These are phyloP conservation scores for Ziziphus jujuba DNA, from an alignment of 306 rosid species.

Conservation along the genomic window DNA sequence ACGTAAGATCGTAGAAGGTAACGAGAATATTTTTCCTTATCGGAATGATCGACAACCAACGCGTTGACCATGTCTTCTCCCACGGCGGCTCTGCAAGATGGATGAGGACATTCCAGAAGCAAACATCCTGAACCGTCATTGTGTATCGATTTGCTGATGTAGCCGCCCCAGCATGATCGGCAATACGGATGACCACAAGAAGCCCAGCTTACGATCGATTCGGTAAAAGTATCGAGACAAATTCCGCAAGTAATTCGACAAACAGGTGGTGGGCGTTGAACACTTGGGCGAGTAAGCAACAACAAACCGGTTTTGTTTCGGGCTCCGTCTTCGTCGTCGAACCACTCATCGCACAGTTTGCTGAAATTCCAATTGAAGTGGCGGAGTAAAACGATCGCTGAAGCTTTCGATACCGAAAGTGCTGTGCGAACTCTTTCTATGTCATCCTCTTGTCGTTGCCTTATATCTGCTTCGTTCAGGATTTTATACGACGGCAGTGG, in stretches of 20 bases:
- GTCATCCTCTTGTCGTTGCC: slow-evolving; percentile 53
- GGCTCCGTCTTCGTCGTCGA: slow-evolving; percentile 63
- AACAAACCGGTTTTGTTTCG: slow-evolving; percentile 63
- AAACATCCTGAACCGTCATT: slow-evolving; percentile 82
- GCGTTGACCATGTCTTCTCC: slow-evolving; percentile 64
- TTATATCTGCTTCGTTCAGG: slow-evolving; percentile 14
- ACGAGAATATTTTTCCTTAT: slow-evolving; percentile 56
- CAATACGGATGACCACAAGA: slow-evolving; percentile 85
- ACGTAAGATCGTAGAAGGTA: slow-evolving; percentile 73
- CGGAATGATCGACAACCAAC: slow-evolving; percentile 41
- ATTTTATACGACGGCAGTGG: slow-evolving; percentile 3
- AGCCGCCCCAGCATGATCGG: slow-evolving; percentile 68
- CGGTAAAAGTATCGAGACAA: slow-evolving; percentile 58
- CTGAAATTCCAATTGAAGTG: slow-evolving; percentile 70
- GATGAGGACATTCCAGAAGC: slow-evolving; percentile 78
- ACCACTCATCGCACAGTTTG: slow-evolving; percentile 75
- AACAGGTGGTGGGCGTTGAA: slow-evolving; percentile 20
- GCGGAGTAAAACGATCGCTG: slow-evolving; percentile 65
- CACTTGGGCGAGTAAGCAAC: slow-evolving; percentile 48
- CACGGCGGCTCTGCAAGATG: slow-evolving; percentile 68
- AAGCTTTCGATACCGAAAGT: slow-evolving; percentile 55
- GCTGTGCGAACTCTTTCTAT: slow-evolving; percentile 50
- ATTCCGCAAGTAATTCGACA: slow-evolving; percentile 54
- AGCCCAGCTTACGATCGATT: slow-evolving; percentile 45
- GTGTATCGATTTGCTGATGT: slow-evolving; percentile 62